Conservation (phyloP, 2,329 filamentous ascomycete genomes). For the Fusarium sp. region DNA sequence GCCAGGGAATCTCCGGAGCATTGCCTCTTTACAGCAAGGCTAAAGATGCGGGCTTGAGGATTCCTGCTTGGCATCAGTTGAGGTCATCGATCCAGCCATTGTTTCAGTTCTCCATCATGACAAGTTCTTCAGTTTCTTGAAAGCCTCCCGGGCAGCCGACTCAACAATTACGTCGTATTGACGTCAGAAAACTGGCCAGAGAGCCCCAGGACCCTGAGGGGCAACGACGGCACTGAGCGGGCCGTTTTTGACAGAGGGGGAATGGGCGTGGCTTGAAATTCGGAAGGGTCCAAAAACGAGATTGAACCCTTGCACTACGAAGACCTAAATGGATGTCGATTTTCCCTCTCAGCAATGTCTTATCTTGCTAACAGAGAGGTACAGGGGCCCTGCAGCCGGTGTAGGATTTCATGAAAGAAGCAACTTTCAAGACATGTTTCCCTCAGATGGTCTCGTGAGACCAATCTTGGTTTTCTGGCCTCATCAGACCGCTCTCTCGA, state of each 20-base stretch:
- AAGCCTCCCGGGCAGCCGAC: neutral
- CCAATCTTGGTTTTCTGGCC: neutral
- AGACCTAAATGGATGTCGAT: neutral
- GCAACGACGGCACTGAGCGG: constrained; percentile 1
- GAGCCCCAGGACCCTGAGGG: constrained; percentile 16
- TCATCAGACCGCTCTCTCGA: neutral
- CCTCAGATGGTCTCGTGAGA: neutral
- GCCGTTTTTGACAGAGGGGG: constrained; percentile 4
- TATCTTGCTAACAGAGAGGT: neutral
- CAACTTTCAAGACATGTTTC: constrained; percentile 2
- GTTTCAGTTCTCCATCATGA: constrained; percentile 1
- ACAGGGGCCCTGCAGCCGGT: neutral
- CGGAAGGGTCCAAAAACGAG: constrained; percentile 13
- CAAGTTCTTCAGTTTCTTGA: neutral
- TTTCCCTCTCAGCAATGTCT: neutral
- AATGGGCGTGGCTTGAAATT: constrained; percentile 4
- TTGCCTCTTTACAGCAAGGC: neutral
- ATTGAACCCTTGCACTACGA: neutral
- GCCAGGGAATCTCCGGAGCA: neutral
- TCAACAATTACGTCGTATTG: constrained; percentile 23
- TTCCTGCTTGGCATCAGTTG: neutral
- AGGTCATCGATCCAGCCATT: neutral
- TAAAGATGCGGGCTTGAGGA: neutral
- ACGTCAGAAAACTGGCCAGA: constrained; percentile 25
- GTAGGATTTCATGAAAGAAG: neutral